Percentiles rank a stretch among this genome's conserved stretches.
Evolutionary conservation across 2,329 filamentous ascomycete species (phyloP).

Genomic region (Shiraia sp.): DNA sequence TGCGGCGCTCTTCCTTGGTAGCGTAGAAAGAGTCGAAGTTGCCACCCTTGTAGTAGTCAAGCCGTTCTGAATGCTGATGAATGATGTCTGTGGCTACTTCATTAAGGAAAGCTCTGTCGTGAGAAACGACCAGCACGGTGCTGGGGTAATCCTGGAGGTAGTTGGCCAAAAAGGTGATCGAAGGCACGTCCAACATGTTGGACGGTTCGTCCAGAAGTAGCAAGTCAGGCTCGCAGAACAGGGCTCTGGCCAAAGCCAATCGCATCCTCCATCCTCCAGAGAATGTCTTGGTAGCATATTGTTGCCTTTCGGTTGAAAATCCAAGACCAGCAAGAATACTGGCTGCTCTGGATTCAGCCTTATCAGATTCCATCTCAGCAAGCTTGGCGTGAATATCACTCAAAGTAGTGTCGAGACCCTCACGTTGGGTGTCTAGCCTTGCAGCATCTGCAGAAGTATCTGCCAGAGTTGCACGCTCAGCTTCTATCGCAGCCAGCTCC

Average conservation of each 20-base stretch:
- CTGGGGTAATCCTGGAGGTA: constrained; percentile 94
- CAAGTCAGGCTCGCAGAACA: constrained; percentile 97
- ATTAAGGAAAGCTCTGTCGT: constrained; percentile 98
- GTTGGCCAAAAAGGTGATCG: constrained; percentile 94
- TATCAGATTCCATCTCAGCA: constrained; percentile 98
- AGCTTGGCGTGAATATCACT: constrained; percentile 91
- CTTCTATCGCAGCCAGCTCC: constrained; percentile 76
- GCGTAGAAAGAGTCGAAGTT: constrained; percentile 83
- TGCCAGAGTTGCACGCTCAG: constrained; percentile 76
- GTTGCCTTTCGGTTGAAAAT: constrained; percentile 91
- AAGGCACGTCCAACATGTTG: constrained; percentile 99
- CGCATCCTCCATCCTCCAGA: constrained; percentile 99
- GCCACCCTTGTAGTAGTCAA: constrained; percentile 98
- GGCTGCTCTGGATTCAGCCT: constrained; percentile 91
- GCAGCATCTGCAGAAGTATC: constrained; percentile 90
- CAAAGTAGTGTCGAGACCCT: constrained; percentile 86
- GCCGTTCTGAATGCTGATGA: constrained; percentile 93
- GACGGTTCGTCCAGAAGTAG: constrained; percentile 97
- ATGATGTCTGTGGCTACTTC: constrained; percentile 99
- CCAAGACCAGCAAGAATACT: constrained; percentile 96
- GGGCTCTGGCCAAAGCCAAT: constrained; percentile 86
- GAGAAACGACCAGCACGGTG: constrained; percentile 93
- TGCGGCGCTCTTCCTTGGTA: constrained; percentile 94
- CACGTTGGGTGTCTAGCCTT: constrained; percentile 81
- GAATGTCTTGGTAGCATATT: constrained; percentile 94